Evolutionary conservation across 108 stramenopile genomes (phyloP), one percentile per base, ranked within the genome.

Genomic region (Mayamaea pseudoterrestris): DNA sequence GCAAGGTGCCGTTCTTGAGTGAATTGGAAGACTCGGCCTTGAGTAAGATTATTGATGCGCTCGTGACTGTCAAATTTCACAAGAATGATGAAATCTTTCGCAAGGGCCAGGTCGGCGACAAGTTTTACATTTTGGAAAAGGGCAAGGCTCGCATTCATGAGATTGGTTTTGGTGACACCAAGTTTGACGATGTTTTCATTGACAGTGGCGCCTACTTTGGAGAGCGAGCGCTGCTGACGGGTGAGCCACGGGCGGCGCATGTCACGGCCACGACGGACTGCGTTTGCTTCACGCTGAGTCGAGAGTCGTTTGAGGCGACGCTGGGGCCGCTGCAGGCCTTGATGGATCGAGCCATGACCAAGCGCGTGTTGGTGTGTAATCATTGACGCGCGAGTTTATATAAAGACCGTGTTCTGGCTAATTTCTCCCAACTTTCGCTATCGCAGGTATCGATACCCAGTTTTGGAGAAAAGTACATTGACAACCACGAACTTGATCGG

Each of bases 151-250:
- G 55, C 22, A 47, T 71, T n/a, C 25, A 24, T 3, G 37, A 55
- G 20, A 50, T 61, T 22, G 28, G 31, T 11, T 40, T 56, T 5
- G 66, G 71, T 9, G 22, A 35, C 13, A 47, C 43, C 24, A 40
- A 34, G 29, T 58, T 36, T 13, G 36, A 47, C 13, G 61, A 69
- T 44, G 16, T 39, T 8, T 1, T 34, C 7, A 14, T 63, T n/a
- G 56, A 62, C 0, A 18, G 68, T 12, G 84, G 91, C 20, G 84
- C 90, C 47, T 85, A 61, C 50, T 93, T 95, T 62, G 94, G 94
- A 31, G 93, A 96, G 58, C 66, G 88, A 21, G 85, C 93, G 8
- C 65, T 96, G 14, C 69, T 94, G 37, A 89, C 86, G 12, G 90
- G 88, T 13, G 90, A 93, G 25, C 90, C 89, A 0, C 73, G 93